phyloP scores from a whole-genome alignment of 2,329 filamentous ascomycete genomes.

The Pseudogymnoascus sp. region DNA sequence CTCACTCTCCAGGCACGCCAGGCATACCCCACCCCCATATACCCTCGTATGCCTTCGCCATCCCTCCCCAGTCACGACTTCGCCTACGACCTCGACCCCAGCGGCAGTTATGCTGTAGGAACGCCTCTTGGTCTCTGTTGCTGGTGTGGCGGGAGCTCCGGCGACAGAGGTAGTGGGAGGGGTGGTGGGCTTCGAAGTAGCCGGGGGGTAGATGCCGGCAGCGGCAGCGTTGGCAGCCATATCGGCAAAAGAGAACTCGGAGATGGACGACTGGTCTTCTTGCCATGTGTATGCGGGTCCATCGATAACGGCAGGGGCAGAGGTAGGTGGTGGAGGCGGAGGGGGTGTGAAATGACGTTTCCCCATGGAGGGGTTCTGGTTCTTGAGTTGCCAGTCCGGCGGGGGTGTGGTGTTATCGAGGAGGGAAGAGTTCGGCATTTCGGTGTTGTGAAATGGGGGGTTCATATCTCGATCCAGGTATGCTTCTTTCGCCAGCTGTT shows the following conservation, averaged over 20 bases:
- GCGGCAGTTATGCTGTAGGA: constrained; percentile 18
- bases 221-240: background rate
- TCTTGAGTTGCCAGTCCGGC: background rate
- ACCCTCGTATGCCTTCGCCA: constrained; percentile 27
- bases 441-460: background rate
- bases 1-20: constrained; percentile 25
- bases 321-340: background rate
- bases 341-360: background rate
- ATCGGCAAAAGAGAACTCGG: background rate
- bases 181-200: background rate
- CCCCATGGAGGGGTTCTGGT: background rate
- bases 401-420: background rate
- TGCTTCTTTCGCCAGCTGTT: background rate
- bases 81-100: constrained; percentile 18
- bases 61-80: constrained; percentile 22
- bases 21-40: constrained; percentile 27
- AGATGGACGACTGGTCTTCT: background rate
- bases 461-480: background rate
- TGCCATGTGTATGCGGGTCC: background rate
- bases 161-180: background rate
- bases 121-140: constrained; percentile 13
- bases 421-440: background rate
- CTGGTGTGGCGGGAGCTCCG: background rate
- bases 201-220: background rate
- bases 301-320: background rate